Base-by-base conservation (phyloP, 2,329 filamentous ascomycete species). In the Cercospora sesami region DNA sequence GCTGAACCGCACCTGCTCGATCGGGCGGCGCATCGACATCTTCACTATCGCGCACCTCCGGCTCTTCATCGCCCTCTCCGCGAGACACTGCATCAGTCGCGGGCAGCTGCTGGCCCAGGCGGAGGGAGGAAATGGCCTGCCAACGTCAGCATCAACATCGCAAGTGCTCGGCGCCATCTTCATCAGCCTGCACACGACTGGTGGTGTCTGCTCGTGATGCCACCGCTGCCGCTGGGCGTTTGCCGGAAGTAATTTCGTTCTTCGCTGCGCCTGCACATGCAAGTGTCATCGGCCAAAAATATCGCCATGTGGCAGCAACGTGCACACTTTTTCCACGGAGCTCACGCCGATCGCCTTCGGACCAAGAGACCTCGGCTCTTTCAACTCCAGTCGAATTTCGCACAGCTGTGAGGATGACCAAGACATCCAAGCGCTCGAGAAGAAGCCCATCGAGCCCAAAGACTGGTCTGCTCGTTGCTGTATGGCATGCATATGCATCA, bases 401-500 rank as follows among this genome's bases (percentile, higher is more conserved):
- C 48, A 28, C 48, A 53, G 48, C 14, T 55, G 16, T 26, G 23
- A 55, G 23, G 12, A 28, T 2, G 36, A 28, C 14, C 48, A 55
- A 55, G 48, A 30, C 18, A 23, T 23, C 45, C 45, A 23, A 48
- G 45, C 45, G 45, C 45, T 2, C 45, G 10, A 23, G 5, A 16
- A 9, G 0, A 16, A 55, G 12, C 30, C 16, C 48, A 55, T 21
- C 28, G 8, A n/a, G 5, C 5, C n/a, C 55, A 59, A 33, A 36
- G n/a, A 59, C 21, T 59, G 55, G 55, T 59, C 55, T 36, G 55
- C 55, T 59, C 55, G 55, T 59, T 59, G n/a, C 55, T 53, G 21
- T 26, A 26, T 28, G 2, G n/a, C 28, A 8, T 26, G 12, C 31
- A 36, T 23, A 23, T 28, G 21, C 48, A 55, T 55, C n/a, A 12